Evolutionary conservation across 192 early-diverging fungal species (phyloP).

Genomic region (Coemansia sp.): DNA sequence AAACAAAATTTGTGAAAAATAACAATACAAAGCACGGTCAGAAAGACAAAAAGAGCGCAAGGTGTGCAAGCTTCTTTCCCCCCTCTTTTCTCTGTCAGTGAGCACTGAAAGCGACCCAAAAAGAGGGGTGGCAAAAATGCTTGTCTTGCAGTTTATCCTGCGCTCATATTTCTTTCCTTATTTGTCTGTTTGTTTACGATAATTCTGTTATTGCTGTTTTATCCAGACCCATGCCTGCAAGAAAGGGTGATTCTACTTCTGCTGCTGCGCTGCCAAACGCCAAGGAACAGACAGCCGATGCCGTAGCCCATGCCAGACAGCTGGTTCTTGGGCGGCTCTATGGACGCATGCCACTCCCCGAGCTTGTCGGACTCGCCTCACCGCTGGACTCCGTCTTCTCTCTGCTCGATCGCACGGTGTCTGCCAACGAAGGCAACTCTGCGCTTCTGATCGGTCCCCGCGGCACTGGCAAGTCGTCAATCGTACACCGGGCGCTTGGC

Average conservation of each 20-base stretch:
- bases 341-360: slow-evolving; percentile 27
- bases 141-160: too few species aligned
- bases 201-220: background rate
- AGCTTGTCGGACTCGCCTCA: slow-evolving; percentile 33
- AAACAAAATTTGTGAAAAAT: too few species aligned
- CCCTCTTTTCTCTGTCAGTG: too few species aligned
- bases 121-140: too few species aligned
- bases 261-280: background rate
- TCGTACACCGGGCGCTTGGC: slow-evolving; percentile 29
- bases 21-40: too few species aligned
- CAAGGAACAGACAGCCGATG: background rate
- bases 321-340: slow-evolving; percentile 25
- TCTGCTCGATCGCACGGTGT: slow-evolving; percentile 32
- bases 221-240: slow-evolving; percentile 7
- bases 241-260: too few species aligned
- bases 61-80: too few species aligned
- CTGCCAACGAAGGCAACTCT: slow-evolving; percentile 75
- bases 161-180: background rate
- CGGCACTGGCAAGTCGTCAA: slow-evolving; percentile 72
- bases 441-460: slow-evolving; percentile 79
- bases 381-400: slow-evolving; percentile 23
- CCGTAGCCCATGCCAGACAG: slow-evolving; percentile 2
- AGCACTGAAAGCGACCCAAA: too few species aligned
- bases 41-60: background rate
- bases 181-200: background rate